phyloP scores from a whole-genome alignment of 2,329 filamentous ascomycete species.

The Phaeosphaeriaceae sp. region DNA sequence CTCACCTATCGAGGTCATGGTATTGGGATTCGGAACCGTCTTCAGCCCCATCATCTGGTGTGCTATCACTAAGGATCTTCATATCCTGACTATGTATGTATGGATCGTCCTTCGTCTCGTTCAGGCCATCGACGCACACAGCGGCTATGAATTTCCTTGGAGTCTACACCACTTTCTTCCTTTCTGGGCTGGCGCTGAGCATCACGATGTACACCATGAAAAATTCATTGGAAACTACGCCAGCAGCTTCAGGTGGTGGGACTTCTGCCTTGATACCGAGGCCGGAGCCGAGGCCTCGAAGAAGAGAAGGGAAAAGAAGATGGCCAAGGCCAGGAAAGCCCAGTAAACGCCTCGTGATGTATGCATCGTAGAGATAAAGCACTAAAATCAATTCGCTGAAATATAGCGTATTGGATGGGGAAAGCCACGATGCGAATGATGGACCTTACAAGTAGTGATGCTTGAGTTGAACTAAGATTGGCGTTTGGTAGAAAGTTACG shows the following conservation, averaged over 20 bases:
- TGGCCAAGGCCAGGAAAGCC: constrained; percentile 64
- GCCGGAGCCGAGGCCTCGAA: constrained; percentile 85
- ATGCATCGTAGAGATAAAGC: background rate
- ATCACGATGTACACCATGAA: constrained; percentile 97
- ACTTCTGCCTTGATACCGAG: constrained; percentile 92
- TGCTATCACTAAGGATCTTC: constrained; percentile 81
- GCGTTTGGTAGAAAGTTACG: constrained; percentile 31
- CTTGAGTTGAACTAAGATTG: constrained; percentile 11
- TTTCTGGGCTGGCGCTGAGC: constrained; percentile 96
- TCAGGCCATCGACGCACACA: constrained; percentile 97
- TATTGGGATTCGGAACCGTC: constrained; percentile 87
- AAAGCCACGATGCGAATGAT: constrained; percentile 14
- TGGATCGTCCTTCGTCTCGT: constrained; percentile 94
- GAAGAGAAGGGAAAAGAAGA: constrained; percentile 79
- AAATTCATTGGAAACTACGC: constrained; percentile 98
- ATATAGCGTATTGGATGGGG: constrained; percentile 13
- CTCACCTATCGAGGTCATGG: constrained; percentile 95
- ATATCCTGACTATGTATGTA: constrained; percentile 96
- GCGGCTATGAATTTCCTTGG: constrained; percentile 98
- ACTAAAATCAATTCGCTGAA: background rate
- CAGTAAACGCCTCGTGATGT: constrained; percentile 27
- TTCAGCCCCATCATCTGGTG: constrained; percentile 84
- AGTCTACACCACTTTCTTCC: constrained; percentile 93
- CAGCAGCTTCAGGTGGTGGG: constrained; percentile 99
- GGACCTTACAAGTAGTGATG: constrained; percentile 4